Conservation (phyloP, 352 stramenopile genomes). For the Thraustochytrium striatum region DNA sequence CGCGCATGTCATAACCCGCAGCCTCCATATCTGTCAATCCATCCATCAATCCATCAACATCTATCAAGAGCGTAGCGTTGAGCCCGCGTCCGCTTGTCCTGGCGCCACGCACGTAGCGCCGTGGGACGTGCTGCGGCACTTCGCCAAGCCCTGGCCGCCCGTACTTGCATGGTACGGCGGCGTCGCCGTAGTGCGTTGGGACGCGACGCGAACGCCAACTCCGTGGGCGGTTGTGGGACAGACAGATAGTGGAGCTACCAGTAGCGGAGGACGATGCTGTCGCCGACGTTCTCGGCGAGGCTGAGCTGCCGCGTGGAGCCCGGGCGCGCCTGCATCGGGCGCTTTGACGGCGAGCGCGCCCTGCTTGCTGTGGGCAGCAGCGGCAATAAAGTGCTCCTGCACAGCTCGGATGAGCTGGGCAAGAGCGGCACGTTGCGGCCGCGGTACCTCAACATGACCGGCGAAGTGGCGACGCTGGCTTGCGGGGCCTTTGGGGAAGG, state of each 20-base stretch:
- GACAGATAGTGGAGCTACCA: background rate
- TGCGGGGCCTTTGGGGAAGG: constrained; percentile 52
- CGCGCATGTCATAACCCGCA: too few species aligned
- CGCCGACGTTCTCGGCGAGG: background rate
- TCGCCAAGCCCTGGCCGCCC: too few species aligned
- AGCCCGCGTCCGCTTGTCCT: too few species aligned
- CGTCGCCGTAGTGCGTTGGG: background rate
- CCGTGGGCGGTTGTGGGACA: too few species aligned
- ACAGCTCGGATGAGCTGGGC: constrained; percentile 73
- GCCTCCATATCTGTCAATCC: too few species aligned
- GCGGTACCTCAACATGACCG: constrained; percentile 85
- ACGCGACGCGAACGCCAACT: too few species aligned
- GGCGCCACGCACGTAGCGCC: too few species aligned
- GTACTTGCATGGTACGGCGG: too few species aligned
- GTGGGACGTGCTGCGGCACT: too few species aligned
- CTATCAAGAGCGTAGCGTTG: too few species aligned
- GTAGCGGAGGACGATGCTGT: background rate
- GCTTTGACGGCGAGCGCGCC: constrained; percentile 52
- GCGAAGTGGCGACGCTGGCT: constrained; percentile 70
- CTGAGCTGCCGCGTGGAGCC: background rate
- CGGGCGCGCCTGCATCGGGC: constrained; percentile 10
- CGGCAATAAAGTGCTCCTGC: constrained; percentile 81
- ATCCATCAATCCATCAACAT: too few species aligned
- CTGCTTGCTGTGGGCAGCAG: constrained; percentile 74
- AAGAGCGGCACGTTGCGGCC: constrained; percentile 57